Percentiles rank a stretch among this genome's conserved stretches.
Conservation (phyloP, 1,284 basidiomycete genomes). For the Ustilago lituana region DNA sequence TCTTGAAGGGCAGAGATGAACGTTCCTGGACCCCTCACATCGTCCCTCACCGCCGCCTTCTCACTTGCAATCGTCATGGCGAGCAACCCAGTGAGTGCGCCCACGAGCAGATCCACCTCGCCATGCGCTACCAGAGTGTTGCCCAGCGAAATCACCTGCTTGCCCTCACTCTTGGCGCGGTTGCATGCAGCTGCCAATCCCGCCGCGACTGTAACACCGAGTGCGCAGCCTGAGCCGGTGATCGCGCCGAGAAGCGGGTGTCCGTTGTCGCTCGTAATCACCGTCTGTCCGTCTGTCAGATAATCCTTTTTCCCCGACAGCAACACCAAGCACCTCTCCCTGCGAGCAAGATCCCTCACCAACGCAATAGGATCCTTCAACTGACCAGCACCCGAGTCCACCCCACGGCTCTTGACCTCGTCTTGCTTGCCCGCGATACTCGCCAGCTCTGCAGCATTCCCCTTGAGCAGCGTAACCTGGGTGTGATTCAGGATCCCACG, state of each 20-base stretch:
- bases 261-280: constrained; percentile 80
- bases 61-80: constrained; percentile 86
- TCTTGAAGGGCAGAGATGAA: constrained; percentile 89
- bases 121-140: constrained; percentile 46
- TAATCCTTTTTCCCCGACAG: constrained; percentile 86
- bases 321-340: constrained; percentile 82
- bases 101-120: constrained; percentile 44
- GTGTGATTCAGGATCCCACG: constrained; percentile 81
- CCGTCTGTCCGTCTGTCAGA: constrained; percentile 80
- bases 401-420: constrained; percentile 82
- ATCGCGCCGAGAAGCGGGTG: constrained; percentile 79
- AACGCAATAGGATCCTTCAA: constrained; percentile 80
- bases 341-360: constrained; percentile 77
- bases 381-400: constrained; percentile 81
- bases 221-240: constrained; percentile 90
- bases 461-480: constrained; percentile 93
- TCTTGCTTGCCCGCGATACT: constrained; percentile 75
- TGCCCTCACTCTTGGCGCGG: constrained; percentile 9
- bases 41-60: constrained; percentile 75
- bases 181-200: constrained; percentile 76
- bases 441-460: constrained; percentile 90
- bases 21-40: constrained; percentile 84
- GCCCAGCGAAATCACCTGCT: constrained; percentile 13
- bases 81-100: constrained; percentile 72
- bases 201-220: constrained; percentile 79